Evolutionary conservation across 805 yeast genomes (phyloP), one percentile per base, ranked within the genome.

Genomic region (Suhomyces prunicola): DNA sequence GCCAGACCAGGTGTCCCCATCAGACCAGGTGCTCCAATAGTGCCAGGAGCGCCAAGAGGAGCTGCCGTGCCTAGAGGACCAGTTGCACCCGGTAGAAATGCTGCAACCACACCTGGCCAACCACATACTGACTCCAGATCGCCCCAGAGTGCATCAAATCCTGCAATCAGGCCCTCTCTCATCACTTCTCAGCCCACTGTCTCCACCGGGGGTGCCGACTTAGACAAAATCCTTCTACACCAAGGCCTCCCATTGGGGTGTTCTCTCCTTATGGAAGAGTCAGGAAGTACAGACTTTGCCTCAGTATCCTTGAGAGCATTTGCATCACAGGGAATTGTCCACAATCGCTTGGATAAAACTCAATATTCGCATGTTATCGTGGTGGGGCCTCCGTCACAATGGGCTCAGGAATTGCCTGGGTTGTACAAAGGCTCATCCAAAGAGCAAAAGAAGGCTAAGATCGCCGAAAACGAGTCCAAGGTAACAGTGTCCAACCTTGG

Each of bases 201-300:
- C 1, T 89, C 97, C 1, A 86, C 96, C 0, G 97, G 97, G 1
- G 79, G 87, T 23, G 65, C 77, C 6, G 92, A 90, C 63, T 67
- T 93, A 22, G 98, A 93, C 67, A 82, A 78, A 57, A 69, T 89
- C 3, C 65, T 93, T 49, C 82, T 80, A 1, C 98, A 93, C 67
- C 87, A 83, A 52, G 99, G 99, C 0, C 66, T 92, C 13, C 98
- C 98, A 1, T 59, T 89, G 10, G 96, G 97, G 1, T 69, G 77
- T 9, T 78, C 88, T 5, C 64, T 91, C 39, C 66, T 92, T 12
- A 65, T 93, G 4, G 93, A 90, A 66, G 98, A 93, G 65, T 80
- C 82, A 13, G 94, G 96, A 0, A 86, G 93, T 6, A 93, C 98
- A 0, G 97, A 93, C 63, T 93, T 90, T 64, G 78, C 88, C 6